Base-by-base conservation (phyloP, 805 yeast species). In the Cyberlindnera veronae region DNA sequence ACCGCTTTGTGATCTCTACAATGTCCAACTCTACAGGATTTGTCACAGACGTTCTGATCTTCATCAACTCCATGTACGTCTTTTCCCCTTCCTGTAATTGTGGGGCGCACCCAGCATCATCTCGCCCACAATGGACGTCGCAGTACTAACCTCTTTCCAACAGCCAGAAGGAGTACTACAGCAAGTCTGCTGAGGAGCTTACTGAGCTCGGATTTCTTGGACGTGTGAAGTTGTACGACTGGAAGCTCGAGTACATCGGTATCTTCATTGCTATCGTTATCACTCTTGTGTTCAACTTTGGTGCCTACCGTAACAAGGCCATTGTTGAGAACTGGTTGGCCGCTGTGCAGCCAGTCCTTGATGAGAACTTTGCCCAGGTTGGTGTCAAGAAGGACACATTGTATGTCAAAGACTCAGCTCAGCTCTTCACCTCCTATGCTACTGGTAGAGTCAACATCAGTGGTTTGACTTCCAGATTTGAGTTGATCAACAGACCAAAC, bases 371-470 rank as follows among this genome's bases (percentile, higher is more conserved):
- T 60, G 77, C 71, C 54, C 89, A 84, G 59, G 90, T 83, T 44
- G 96, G 96, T 46, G 76, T 72, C 26, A 56, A 68, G 6, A 41
- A 56, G 29, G 66, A 63, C 17, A 60, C 68, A 41, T 63, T 77
- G 53, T 69, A 71, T 48, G 68, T 79, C 50, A 72, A 76, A 60
- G 95, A 84, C 57, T 74, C 79, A 35, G 67, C 80, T 19, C 80
- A 82, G 52, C 67, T 71, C 44, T 65, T 55, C 41, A 74, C 69
- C 10, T 69, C 85, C 27, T 93, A 87, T 60, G 95, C 96, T 31
- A 76, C 95, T 42, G 99, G 99, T 46, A 81, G 99, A 62, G 68
- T 77, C 44, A 82, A 87, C 61, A 73, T 93, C 45, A 78, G 78
- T 45, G 71, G 76, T 41, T 65, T 89, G 42, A 66, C 73, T 42